Percentiles rank a stretch among this genome's conserved stretches.
These are phyloP conservation scores for Fusarium avenaceum DNA, from an alignment of 2,329 filamentous ascomycete genomes.

Conservation along the genomic window DNA sequence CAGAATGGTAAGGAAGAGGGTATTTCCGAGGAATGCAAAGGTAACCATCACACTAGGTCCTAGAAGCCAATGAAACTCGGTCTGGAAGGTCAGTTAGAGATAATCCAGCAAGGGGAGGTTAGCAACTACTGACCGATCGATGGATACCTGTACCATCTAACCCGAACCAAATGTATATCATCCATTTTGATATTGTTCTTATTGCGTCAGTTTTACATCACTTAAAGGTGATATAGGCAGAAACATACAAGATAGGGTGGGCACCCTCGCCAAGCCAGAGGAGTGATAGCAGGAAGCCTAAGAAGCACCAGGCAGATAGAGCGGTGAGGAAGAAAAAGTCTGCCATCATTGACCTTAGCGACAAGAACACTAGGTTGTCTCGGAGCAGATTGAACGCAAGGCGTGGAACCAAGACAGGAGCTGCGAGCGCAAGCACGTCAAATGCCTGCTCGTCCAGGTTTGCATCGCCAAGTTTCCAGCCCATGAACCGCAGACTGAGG, in stretches of 20 bases:
- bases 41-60: constrained; percentile 85
- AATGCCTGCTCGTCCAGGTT: constrained; percentile 74
- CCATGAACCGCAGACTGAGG: constrained; percentile 76
- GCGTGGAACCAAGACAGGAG: constrained; percentile 81
- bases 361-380: constrained; percentile 87
- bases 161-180: constrained; percentile 94
- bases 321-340: constrained; percentile 84
- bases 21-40: constrained; percentile 89
- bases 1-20: constrained; percentile 87
- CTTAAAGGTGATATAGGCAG: background rate
- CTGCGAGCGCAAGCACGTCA: constrained; percentile 83
- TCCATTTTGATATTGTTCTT: constrained; percentile 85
- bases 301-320: constrained; percentile 85
- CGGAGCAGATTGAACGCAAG: constrained; percentile 87
- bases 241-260: constrained; percentile 68
- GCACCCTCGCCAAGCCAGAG: constrained; percentile 79
- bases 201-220: constrained; percentile 18
- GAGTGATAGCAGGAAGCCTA: constrained; percentile 83
- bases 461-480: constrained; percentile 62
- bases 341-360: constrained; percentile 85
- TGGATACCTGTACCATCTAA: constrained; percentile 79
- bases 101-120: background rate
- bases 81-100: constrained; percentile 53
- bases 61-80: constrained; percentile 82
- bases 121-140: constrained; percentile 59